Evolutionary conservation across 805 yeast species (phyloP).

Genomic region (Zygosaccharomyces gambellarensis): DNA sequence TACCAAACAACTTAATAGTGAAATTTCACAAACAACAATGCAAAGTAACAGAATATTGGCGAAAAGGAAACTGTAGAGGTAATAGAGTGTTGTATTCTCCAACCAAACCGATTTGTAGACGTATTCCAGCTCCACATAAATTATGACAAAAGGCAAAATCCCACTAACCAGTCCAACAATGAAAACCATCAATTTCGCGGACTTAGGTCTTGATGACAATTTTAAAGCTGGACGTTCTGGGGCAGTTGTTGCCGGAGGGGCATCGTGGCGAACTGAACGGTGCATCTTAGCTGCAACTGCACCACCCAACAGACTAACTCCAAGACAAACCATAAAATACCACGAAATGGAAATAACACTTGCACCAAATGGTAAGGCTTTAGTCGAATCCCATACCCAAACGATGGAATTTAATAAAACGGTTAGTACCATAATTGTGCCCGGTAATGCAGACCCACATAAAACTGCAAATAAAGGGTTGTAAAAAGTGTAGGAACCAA

Average conservation of each 20-base stretch:
- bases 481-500: slow-evolving; percentile 4
- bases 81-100: slow-evolving; percentile 72
- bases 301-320: slow-evolving; percentile 74
- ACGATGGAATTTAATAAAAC: slow-evolving; percentile 60
- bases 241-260: neutral
- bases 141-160: slow-evolving; percentile 68
- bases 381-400: slow-evolving; percentile 71
- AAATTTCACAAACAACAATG: slow-evolving; percentile 63
- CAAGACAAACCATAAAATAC: slow-evolving; percentile 65
- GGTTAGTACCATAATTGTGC: slow-evolving; percentile 44
- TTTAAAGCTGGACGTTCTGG: neutral
- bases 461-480: slow-evolving; percentile 35
- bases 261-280: slow-evolving; percentile 3
- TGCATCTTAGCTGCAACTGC: slow-evolving; percentile 13
- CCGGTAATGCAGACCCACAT: slow-evolving; percentile 49
- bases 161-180: slow-evolving; percentile 49
- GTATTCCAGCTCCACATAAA: slow-evolving; percentile 72
- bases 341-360: slow-evolving; percentile 53
- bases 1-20: slow-evolving; percentile 63
- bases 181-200: neutral
- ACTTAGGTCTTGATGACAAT: neutral
- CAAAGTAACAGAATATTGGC: slow-evolving; percentile 55
- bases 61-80: slow-evolving; percentile 72
- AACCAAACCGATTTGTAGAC: slow-evolving; percentile 75
- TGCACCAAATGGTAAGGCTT: slow-evolving; percentile 75